Percentiles rank a stretch among this genome's conserved stretches.
phyloP scores from a whole-genome alignment of 257 asterid species.

The Agastache rugosa region DNA sequence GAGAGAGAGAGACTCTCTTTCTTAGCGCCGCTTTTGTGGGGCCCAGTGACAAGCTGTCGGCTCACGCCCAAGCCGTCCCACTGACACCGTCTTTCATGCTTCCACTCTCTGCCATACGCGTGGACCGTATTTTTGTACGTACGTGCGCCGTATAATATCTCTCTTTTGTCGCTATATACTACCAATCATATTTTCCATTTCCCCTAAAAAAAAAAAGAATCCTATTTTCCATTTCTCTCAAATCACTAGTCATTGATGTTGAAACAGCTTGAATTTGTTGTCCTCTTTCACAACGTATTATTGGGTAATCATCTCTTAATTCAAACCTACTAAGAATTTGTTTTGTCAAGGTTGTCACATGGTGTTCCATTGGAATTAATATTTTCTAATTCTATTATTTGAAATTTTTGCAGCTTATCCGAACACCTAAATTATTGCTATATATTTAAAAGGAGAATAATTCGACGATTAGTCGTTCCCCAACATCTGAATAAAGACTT shows the following conservation, averaged over 20 bases:
- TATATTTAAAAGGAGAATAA: background rate
- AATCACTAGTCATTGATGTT: slow-evolving; percentile 7
- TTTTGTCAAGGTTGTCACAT: slow-evolving; percentile 15
- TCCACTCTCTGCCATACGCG: slow-evolving; percentile 37
- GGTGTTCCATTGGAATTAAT: background rate
- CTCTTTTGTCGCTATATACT: background rate
- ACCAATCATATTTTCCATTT: too few relatives aligned
- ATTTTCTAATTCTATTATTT: background rate
- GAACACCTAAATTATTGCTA: background rate
- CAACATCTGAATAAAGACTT: background rate
- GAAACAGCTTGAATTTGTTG: slow-evolving; percentile 22
- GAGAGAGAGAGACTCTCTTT: slow-evolving; percentile 11
- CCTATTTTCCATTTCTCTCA: background rate
- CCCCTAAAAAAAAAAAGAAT: too few relatives aligned
- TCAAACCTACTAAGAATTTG: background rate
- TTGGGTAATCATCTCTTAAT: slow-evolving; percentile 37
- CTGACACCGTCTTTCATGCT: slow-evolving; percentile 47
- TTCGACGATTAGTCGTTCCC: background rate
- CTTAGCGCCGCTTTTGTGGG: slow-evolving; percentile 47
- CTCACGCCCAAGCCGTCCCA: slow-evolving; percentile 52
- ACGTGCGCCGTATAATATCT: slow-evolving; percentile 1
- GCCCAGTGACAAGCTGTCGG: slow-evolving; percentile 45
- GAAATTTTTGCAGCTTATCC: background rate
- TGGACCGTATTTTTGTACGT: slow-evolving; percentile 23
- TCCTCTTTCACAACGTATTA: slow-evolving; percentile 16